Evolutionary conservation across 225 moss, liverwort and hornwort genomes (phyloP), one percentile per base, ranked within the genome.

Genomic region (Polytrichum commune): DNA sequence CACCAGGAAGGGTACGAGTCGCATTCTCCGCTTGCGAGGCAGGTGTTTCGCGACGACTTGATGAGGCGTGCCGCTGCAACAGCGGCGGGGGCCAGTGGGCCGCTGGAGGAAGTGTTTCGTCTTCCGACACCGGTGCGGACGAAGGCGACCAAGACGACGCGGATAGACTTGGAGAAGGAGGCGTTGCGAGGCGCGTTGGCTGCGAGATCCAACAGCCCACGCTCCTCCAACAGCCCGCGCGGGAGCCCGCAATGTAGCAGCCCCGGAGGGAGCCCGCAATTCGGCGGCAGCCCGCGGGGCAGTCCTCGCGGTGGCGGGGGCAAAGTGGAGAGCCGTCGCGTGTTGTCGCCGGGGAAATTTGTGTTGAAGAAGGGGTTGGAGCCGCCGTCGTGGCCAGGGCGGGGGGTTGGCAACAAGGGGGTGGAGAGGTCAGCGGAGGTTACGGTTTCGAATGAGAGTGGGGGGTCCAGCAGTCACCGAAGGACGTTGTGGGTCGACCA

Each of bases 331-430:
- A 22, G 20, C 13, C 56, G 55, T 54, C 81, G 81, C 8, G 68
- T 81, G 3, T 61, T 84, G 72, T 82, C 84, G 1, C 83, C 83
- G 1, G 84, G 81, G 18, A 84, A 84, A 81, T 87, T 81, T 53
- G 68, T 84, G 56, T 65, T 84, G 69, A 87, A 81, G 55, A 81
- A 82, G 53, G 84, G 81, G 1, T 35, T 84, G 65, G 87, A 87
- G 68, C 81, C 81, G 20, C 69, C 67, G 61, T 65, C 69, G 25
- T 22, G 20, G 55, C 25, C 53, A 2, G 13, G 25, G 28, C 53
- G 27, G 57, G 6, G 75, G 74, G 6, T 77, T 78, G 13, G 81
- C 84, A 65, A 33, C 19, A 19, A 19, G 19, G 19, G 30, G 33
- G 19, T 19, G 19, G 62, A 24, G 4, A 33, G 66, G 5, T 66